Percentiles rank a stretch among this genome's conserved stretches.
These are phyloP conservation scores for Aegilops umbellulata DNA, from an alignment of 176 grass and related monocot species.

Conservation along the genomic window DNA sequence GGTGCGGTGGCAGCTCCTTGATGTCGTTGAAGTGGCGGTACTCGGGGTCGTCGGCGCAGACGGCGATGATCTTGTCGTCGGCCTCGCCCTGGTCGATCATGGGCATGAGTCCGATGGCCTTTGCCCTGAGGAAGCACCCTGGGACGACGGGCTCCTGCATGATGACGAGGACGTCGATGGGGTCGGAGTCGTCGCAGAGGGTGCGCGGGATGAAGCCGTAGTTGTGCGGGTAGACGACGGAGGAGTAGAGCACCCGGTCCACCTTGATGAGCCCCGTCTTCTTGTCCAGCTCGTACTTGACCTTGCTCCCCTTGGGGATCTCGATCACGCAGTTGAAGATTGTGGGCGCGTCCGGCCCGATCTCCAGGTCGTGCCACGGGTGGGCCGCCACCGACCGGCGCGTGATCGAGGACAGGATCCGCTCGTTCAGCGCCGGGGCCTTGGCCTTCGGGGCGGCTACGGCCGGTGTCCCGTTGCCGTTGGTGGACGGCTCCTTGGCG, in stretches of 20 bases:
- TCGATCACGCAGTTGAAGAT: slow-evolving; percentile 90
- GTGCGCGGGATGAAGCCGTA: slow-evolving; percentile 97
- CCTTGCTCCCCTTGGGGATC: slow-evolving; percentile 88
- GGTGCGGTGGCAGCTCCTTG: background rate
- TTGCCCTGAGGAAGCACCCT: slow-evolving; percentile 59
- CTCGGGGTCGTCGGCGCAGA: slow-evolving; percentile 7
- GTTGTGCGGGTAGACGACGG: slow-evolving; percentile 93
- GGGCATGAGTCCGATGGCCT: slow-evolving; percentile 73
- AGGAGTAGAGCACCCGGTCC: slow-evolving; percentile 96
- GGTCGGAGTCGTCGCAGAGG: slow-evolving; percentile 87
- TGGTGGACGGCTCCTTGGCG: background rate
- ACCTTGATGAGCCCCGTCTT: slow-evolving; percentile 96
- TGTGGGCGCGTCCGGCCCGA: slow-evolving; percentile 72
- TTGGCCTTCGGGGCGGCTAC: background rate
- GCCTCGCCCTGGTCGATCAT: slow-evolving; percentile 45
- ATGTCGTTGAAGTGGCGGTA: slow-evolving; percentile 20
- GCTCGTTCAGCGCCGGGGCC: slow-evolving; percentile 61
- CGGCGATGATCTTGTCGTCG: slow-evolving; percentile 7
- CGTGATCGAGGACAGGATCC: slow-evolving; percentile 75
- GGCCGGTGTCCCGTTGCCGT: background rate
- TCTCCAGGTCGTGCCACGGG: slow-evolving; percentile 97
- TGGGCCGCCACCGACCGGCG: slow-evolving; percentile 75
- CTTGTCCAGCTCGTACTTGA: slow-evolving; percentile 98
- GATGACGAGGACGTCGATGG: slow-evolving; percentile 85
- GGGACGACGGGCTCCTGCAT: slow-evolving; percentile 95